A percentile compares a stretch with the other conserved stretches of the same genome.
These are phyloP conservation scores for Zymoseptoria passerinii DNA, from an alignment of 2,329 filamentous ascomycete genomes.

Conservation along the genomic window DNA sequence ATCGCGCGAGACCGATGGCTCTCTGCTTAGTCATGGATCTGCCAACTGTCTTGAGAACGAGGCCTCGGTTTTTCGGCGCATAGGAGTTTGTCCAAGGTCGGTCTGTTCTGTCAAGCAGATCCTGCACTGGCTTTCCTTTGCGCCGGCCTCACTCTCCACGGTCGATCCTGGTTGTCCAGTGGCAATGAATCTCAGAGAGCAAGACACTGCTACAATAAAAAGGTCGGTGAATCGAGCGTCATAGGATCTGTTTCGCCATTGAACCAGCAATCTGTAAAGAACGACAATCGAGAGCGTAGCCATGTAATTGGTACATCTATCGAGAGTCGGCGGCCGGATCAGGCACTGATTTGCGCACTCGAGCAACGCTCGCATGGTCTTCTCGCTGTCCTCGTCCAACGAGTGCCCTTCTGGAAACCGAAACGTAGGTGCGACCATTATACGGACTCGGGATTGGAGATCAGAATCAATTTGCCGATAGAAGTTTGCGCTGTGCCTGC, in stretches of 20 bases:
- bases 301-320: neutral
- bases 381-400: neutral
- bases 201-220: neutral
- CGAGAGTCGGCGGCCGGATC: neutral
- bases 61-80: no score
- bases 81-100: no score
- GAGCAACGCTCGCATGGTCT: neutral
- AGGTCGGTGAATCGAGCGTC: neutral
- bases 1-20: no score
- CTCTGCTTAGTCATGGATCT: no score
- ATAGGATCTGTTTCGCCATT: neutral
- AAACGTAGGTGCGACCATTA: neutral
- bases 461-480: neutral
- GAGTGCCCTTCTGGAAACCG: neutral
- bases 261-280: neutral
- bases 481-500: neutral
- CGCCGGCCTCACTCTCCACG: no score
- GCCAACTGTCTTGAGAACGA: no score
- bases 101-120: no score
- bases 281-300: neutral
- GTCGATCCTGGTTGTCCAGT: no score
- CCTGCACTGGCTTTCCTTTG: no score
- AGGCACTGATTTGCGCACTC: neutral
- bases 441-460: neutral
- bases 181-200: no score